These are phyloP conservation scores for Cutaneotrichosporon dermatis DNA, from an alignment of 1,284 basidiomycete genomes.

Conservation along the genomic window DNA sequence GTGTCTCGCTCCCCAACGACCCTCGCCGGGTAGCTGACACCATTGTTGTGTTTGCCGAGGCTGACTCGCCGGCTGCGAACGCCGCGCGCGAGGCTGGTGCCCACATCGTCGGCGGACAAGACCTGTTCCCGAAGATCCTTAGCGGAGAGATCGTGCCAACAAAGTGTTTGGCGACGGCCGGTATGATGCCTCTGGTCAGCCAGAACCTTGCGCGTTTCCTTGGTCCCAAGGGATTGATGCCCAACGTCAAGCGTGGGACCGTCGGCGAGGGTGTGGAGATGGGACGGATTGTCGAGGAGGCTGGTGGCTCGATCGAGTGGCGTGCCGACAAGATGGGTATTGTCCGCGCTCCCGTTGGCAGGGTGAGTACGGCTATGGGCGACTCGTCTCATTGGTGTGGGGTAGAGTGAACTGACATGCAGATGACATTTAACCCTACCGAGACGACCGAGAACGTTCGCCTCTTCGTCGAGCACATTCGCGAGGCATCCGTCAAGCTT, in stretches of 20 bases:
- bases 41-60: constrained; percentile 80
- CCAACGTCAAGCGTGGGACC: constrained; percentile 86
- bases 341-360: constrained; percentile 18
- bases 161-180: constrained; percentile 65
- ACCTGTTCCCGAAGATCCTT: constrained; percentile 64
- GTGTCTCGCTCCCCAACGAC: constrained; percentile 65
- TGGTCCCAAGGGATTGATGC: constrained; percentile 93
- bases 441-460: constrained; percentile 76
- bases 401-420: background rate
- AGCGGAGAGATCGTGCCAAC: constrained; percentile 41
- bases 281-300: constrained; percentile 68
- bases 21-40: constrained; percentile 63
- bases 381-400: background rate
- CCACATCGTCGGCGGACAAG: constrained; percentile 76
- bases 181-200: constrained; percentile 72
- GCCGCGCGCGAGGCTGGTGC: constrained; percentile 76
- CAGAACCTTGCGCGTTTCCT: constrained; percentile 79
- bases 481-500: constrained; percentile 25
- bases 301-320: constrained; percentile 85
- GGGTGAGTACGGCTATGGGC: constrained; percentile 5
- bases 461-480: constrained; percentile 69
- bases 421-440: constrained; percentile 69
- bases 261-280: constrained; percentile 74
- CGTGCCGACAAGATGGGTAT: constrained; percentile 79
- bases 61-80: constrained; percentile 47